Percentiles rank a stretch among this genome's conserved stretches.
Conservation (phyloP, 2,329 filamentous ascomycete species). For the Cladophialophora chaetospira region DNA sequence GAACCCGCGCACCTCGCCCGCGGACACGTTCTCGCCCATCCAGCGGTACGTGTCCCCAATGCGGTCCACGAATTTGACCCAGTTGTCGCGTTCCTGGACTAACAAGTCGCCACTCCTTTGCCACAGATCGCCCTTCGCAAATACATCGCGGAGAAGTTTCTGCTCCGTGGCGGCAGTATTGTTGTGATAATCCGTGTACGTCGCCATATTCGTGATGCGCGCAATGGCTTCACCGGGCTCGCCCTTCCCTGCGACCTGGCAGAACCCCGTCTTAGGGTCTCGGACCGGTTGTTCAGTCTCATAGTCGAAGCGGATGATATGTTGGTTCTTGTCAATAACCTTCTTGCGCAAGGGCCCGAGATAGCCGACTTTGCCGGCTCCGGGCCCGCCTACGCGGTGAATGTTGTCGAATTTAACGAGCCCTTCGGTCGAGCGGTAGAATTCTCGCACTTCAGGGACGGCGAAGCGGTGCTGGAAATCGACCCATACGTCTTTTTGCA, state of each 20-base stretch:
- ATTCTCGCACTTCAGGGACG: conserved; percentile 63
- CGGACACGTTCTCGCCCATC: conserved; percentile 80
- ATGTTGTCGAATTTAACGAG: conserved; percentile 64
- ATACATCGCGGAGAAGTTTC: conserved; percentile 74
- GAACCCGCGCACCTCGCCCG: conserved; percentile 73
- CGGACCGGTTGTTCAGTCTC: conserved; percentile 68
- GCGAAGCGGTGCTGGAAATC: conserved; percentile 43
- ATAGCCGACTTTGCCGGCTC: conserved; percentile 53
- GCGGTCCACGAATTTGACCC: conserved; percentile 74
- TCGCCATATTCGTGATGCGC: conserved; percentile 59
- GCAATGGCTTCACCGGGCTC: conserved; percentile 78
- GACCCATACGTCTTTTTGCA: conserved; percentile 53
- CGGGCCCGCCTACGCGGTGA: conserved; percentile 66
- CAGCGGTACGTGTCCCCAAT: conserved; percentile 58
- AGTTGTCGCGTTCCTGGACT: conserved; percentile 68
- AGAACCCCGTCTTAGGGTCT: conserved; percentile 69
- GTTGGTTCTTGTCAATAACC: conserved; percentile 53
- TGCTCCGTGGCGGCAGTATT: conserved; percentile 69
- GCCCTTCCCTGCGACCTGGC: conserved; percentile 61
- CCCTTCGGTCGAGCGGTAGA: conserved; percentile 77
- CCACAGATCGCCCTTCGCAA: conserved; percentile 74
- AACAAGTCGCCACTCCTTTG: conserved; percentile 82
- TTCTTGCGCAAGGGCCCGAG: conserved; percentile 41
- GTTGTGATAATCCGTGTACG: conserved; percentile 80
- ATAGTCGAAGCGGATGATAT: conserved; percentile 67